phyloP scores from a whole-genome alignment of 164 flowering plant species.

The Dillenia turbinata region DNA sequence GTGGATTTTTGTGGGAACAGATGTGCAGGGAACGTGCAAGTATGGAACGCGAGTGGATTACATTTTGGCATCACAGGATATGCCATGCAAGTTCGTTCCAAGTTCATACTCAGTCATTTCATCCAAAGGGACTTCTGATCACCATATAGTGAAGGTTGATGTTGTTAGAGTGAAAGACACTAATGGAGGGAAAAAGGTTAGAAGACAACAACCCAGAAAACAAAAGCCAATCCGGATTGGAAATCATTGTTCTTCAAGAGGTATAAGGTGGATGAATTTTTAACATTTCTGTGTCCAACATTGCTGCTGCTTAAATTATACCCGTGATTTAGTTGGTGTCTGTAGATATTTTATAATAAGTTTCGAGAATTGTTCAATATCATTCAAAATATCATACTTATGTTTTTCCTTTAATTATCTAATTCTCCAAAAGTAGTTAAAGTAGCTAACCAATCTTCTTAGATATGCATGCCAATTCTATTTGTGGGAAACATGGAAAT shows the following conservation, averaged over 20 bases:
- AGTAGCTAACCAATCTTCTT: too few species aligned
- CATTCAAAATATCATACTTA: too few species aligned
- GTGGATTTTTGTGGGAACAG: constrained; percentile 27
- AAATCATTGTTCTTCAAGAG: constrained; percentile 24
- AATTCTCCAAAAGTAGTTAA: too few species aligned
- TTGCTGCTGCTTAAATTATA: too few species aligned
- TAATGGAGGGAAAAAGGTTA: constrained; percentile 7
- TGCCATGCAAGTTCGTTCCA: constrained; percentile 75
- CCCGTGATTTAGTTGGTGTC: too few species aligned
- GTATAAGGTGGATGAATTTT: constrained; percentile 24
- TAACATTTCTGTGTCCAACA: too few species aligned
- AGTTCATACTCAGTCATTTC: constrained; percentile 86
- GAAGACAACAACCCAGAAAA: constrained; percentile 9
- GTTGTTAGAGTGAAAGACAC: constrained; percentile 21
- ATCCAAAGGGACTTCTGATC: constrained; percentile 98
- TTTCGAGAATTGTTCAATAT: too few species aligned
- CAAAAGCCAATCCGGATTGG: constrained; percentile 27
- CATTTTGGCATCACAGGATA: constrained; percentile 63
- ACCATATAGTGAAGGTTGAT: constrained; percentile 89
- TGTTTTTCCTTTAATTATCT: too few species aligned
- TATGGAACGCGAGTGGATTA: constrained; percentile 95
- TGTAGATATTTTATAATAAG: too few species aligned
- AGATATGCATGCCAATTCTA: too few species aligned
- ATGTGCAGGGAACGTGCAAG: constrained; percentile 97
- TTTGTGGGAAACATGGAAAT: too few species aligned